Evolutionary conservation across 1,284 basidiomycete genomes (phyloP).

Genomic region (Cutaneotrichosporon cyanovorans): DNA sequence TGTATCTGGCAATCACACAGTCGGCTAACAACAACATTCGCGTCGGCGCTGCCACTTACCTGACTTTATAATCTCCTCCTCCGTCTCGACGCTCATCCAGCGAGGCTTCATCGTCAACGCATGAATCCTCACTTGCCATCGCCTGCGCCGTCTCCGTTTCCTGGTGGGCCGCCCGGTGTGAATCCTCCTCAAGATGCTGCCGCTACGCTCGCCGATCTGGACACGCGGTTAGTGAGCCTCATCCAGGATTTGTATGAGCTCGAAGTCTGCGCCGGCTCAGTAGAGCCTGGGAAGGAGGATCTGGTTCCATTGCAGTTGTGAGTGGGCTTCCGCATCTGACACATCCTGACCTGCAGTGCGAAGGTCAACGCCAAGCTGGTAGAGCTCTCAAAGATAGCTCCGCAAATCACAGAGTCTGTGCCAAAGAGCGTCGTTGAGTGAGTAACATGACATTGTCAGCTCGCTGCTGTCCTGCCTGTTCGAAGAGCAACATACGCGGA

Average conservation of each 20-base stretch:
- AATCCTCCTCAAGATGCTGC: constrained; percentile 18
- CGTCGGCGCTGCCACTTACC: too few species aligned
- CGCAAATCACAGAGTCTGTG: constrained; percentile 32
- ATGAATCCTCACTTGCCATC: constrained; percentile 22
- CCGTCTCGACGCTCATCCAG: too few species aligned
- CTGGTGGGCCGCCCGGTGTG: neutral
- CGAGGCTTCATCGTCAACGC: too few species aligned
- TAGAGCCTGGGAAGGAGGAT: constrained; percentile 30
- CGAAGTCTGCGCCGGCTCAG: constrained; percentile 43
- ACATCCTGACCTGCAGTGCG: constrained; percentile 14
- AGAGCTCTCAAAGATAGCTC: constrained; percentile 23
- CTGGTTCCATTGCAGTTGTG: constrained; percentile 33
- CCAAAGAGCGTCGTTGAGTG: constrained; percentile 37
- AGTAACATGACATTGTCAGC: constrained; percentile 10
- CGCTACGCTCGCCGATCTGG: constrained; percentile 26
- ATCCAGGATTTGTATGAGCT: constrained; percentile 42
- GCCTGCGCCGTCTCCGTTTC: constrained; percentile 28
- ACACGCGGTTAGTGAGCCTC: constrained; percentile 27
- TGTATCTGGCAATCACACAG: too few species aligned
- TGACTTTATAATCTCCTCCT: too few species aligned
- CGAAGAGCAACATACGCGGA: too few species aligned
- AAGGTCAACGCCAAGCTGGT: constrained; percentile 30
- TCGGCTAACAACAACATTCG: too few species aligned
- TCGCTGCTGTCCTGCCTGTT: too few species aligned
- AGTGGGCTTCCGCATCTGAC: constrained; percentile 6